Percentiles rank a stretch among this genome's conserved stretches.
Conservation (phyloP, 768 basidiomycete genomes). For the Lactarius sanguifluus region DNA sequence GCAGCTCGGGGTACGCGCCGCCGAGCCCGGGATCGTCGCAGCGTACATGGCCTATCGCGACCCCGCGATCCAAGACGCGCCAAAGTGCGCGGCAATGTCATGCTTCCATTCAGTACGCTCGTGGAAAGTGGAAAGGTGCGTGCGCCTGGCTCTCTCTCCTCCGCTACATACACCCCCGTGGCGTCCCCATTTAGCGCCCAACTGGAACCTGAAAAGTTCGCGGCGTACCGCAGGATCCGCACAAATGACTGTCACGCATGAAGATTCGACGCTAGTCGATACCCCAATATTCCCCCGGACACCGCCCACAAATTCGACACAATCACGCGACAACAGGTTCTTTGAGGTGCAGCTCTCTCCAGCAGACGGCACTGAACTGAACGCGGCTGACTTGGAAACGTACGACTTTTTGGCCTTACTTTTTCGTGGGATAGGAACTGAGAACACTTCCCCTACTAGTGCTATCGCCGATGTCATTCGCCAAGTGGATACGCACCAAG, state of each 20-base stretch:
- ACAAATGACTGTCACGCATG: slow-evolving; percentile 72
- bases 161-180: not conserved
- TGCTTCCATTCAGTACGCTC: slow-evolving; percentile 80
- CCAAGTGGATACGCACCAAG: slow-evolving; percentile 50
- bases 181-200: slow-evolving; percentile 46
- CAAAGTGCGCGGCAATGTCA: slow-evolving; percentile 77
- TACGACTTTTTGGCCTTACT: slow-evolving; percentile 34
- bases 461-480: slow-evolving; percentile 62
- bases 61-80: slow-evolving; percentile 56
- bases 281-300: slow-evolving; percentile 88
- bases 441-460: slow-evolving; percentile 37
- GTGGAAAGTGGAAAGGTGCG: slow-evolving; percentile 63
- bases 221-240: slow-evolving; percentile 66
- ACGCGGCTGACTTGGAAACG: slow-evolving; percentile 76
- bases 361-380: slow-evolving; percentile 65
- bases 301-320: slow-evolving; percentile 80
- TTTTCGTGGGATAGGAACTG: not conserved
- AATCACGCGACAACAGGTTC: slow-evolving; percentile 92
- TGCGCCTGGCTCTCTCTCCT: not conserved
- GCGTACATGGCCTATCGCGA: slow-evolving; percentile 92
- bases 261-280: slow-evolving; percentile 90
- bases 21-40: slow-evolving; percentile 48
- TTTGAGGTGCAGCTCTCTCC: slow-evolving; percentile 76
- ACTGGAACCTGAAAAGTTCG: slow-evolving; percentile 87
- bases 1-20: slow-evolving; percentile 66